These are phyloP conservation scores for Pythium sukuiense DNA, from an alignment of 352 stramenopile species.

Conservation along the genomic window DNA sequence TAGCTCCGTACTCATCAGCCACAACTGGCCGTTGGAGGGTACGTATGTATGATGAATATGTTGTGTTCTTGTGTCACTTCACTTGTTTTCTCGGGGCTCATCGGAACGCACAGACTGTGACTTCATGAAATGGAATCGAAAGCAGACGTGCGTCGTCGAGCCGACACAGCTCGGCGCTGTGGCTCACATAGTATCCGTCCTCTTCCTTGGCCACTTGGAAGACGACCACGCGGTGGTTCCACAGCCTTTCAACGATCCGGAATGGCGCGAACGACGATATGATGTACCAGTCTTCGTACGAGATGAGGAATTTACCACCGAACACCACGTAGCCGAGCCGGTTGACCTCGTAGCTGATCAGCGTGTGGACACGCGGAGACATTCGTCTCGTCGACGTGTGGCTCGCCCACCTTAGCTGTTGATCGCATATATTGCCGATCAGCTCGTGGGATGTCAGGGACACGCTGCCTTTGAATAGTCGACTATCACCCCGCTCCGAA, in stretches of 20 bases:
- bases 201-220: slow-evolving; percentile 4
- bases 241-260: slow-evolving; percentile 16
- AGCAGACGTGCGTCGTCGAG: slow-evolving; percentile 10
- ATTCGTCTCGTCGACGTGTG: not conserved
- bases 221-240: slow-evolving; percentile 18
- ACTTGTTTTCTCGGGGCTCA: not conserved
- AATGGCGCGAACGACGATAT: slow-evolving; percentile 16
- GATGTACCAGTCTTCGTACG: slow-evolving; percentile 22
- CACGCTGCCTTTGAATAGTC: not conserved
- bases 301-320: slow-evolving; percentile 16
- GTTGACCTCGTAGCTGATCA: slow-evolving; percentile 12
- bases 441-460: not conserved
- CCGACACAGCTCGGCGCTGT: slow-evolving; percentile 2
- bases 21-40: too few relatives aligned
- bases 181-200: slow-evolving; percentile 2
- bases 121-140: slow-evolving; percentile 9
- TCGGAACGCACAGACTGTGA: slow-evolving; percentile 11
- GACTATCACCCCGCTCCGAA: not conserved
- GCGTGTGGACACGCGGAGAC: not conserved
- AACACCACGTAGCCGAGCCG: slow-evolving; percentile 16
- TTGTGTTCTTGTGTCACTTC: too few relatives aligned
- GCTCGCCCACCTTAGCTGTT: not conserved
- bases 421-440: not conserved
- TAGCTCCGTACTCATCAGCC: not conserved
- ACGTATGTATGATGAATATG: too few relatives aligned